Base-by-base conservation (phyloP, 2,329 filamentous ascomycete genomes). In the Arachnomyces sp. region DNA sequence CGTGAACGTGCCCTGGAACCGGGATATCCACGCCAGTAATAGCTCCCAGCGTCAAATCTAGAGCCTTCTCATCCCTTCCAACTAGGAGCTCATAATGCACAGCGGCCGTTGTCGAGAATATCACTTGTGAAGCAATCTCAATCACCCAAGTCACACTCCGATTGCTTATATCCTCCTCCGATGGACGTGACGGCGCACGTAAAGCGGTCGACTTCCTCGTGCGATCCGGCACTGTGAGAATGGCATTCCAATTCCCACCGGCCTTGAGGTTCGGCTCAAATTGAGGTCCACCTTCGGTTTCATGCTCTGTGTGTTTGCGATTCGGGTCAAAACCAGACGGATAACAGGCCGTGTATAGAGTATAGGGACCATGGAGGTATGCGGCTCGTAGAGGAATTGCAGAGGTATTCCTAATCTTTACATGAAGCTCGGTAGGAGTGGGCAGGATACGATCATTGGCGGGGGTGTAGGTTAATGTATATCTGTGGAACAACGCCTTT, bases 261-360 rank as follows among this genome's bases (percentile, higher is more conserved):
- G 92, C 89, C 70, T 96, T 96, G 57, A 98, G 75, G 70, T 95
- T 90, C 34, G 92, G 90, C 65, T 98, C 92, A 56, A 92, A 98
- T 53, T 94, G 85, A 12, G 92, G 92, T 1, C 83, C 75, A 34
- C 86, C 86, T 66, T 88, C 81, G 38, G 73, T 72, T 38, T 80
- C 75, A 1, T 82, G 75, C 38, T 82, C 73, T 43, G 81, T 77
- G 52, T 84, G 81, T 59, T 86, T 88, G 49, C 74, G 70, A 63
- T 95, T 88, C 2, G 90, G 87, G 54, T 89, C 76, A 68, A 92
- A 96, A 34, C 74, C 78, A 12, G 84, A 74, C 1, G 90, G 87
- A 54, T 93, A 94, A 16, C 88, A 85, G 38, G 89, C 81, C 36
- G 89, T 83, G 54, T 87, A 88, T 29, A 96, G 75, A 1, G 82